Evolutionary conservation across 179 eudicot species (phyloP), one percentile per base, ranked within the genome.

Genomic region (Carnegiea gigantea): DNA sequence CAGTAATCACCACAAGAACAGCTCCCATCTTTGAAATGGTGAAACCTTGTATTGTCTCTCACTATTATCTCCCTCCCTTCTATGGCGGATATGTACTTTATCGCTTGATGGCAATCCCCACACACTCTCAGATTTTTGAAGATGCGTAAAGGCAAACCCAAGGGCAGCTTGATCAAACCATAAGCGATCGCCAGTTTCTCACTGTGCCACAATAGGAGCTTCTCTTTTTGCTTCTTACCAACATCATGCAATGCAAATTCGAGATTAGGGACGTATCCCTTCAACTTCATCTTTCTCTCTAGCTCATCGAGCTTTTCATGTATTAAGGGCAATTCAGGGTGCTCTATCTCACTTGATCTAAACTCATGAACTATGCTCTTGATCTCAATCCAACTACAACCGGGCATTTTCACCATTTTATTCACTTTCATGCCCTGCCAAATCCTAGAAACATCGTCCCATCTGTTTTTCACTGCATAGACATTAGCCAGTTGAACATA

Each of bases 1-100:
- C 93, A 92, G 84, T 92, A 94, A 86, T 94, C 97, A 70, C 91
- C 89, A 86, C 93, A 92, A 77, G 98, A 92, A 83, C 97, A 92
- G 59, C 23, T 87, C 40, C 98, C 95, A 28, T 90, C 86, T 80
- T 81, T 82, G 81, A 94, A 91, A 90, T 91, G 95, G 77, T 92
- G 98, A 91, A 92, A 94, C 81, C 97, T 83, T 15, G 90, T 86
- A 18, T 87, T 90, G 79, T 92, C 97, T 83, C 98, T 83, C 57
- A 91, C 92, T 78, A 91, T 86, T 36, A 94, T 89, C 76, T 92
- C 95, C 83, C 97, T 90, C 77, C 81, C 86, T 85, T 91, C 98
- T 23, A 92, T 76, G 43, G 77, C 82, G 0, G 98, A 94, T 43
- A 92, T 90, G 80, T 81, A 88, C 86, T 92, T 92, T 36, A 88